Conservation (phyloP, 441 rosid genomes). For the Corymbia citriodora region DNA sequence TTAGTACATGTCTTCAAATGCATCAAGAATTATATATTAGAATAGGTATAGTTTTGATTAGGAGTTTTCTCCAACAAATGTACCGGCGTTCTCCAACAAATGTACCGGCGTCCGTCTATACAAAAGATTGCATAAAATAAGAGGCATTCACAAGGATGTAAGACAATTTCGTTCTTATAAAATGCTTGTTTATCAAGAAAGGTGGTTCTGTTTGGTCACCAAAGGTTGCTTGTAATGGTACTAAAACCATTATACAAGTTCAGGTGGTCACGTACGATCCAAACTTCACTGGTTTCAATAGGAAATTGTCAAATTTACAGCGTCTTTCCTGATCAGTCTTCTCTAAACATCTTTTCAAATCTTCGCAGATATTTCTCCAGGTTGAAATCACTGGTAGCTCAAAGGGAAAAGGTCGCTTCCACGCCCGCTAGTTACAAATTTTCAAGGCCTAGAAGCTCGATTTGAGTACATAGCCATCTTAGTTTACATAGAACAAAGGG, state of each 20-base stretch:
- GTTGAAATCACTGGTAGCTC: not conserved
- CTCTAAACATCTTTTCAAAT: not conserved
- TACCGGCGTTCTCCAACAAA: too few relatives aligned
- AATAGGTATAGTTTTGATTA: too few relatives aligned
- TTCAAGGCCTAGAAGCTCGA: not conserved
- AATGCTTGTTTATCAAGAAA: not conserved
- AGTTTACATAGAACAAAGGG: slow-evolving; percentile 20
- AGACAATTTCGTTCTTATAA: not conserved
- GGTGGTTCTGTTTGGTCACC: not conserved
- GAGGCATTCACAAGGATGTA: not conserved
- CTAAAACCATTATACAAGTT: not conserved
- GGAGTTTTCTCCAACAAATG: not conserved
- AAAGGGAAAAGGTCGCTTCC: not conserved
- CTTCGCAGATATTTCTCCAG: not conserved
- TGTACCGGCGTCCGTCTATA: not conserved
- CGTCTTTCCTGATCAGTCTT: not conserved
- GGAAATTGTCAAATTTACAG: not conserved
- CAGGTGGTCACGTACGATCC: not conserved
- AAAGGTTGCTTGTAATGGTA: not conserved
- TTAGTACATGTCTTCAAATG: too few relatives aligned
- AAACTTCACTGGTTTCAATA: not conserved
- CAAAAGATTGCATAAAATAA: not conserved
- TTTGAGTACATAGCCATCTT: not conserved
- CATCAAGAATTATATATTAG: too few relatives aligned
- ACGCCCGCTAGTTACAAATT: not conserved